Base-by-base conservation (phyloP, 257 asterid species). In the Ligustrum vulgare region DNA sequence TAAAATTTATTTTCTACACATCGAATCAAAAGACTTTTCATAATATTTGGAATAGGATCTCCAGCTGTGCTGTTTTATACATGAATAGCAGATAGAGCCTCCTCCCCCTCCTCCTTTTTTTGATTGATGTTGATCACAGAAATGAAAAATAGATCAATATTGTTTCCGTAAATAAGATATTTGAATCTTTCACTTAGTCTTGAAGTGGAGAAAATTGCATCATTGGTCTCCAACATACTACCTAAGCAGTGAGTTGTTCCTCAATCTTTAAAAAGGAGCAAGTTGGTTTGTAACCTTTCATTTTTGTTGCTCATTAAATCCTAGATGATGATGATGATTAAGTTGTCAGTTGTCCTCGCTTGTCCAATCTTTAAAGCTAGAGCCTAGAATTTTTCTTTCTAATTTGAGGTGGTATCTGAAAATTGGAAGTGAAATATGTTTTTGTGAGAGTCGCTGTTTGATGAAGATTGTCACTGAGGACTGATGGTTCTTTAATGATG, bases 1-100 rank as follows among this genome's bases (percentile, higher is more conserved):
- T 41, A 51, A 68, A 1, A 51, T 72, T 41, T 73, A 45, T 72
- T 33, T 35, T 76, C 18, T n/a, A 54, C 25, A n/a, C 63, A 5
- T 54, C n/a, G 25, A n/a, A 54, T 54, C 23, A 54, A n/a, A 54
- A 5, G 23, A 54, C 11, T n/a, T 54, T 54, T 54, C 23, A n/a
- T 54, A 54, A 6, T n/a, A 54, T n/a, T 54, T 54, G 28, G 63
- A 54, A n/a, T n/a, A 54, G 28, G 39, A 45, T 31, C 68, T 54
- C 23, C 35, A 65, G 3, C 54, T 23, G 67, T 37, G 41, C 5
- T 72, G 62, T 49, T 49, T 9, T 11, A 3, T 35, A 43, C 49
- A 39, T 63, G 37, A 12, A 33, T 70, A 12, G 22, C 36, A 31
- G 25, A 37, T 18, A 2, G 51, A 35, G 9, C 8, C 16, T 74